Conservation (phyloP, 1,139 yeast genomes). For the Scheffersomyces cryptocercus region DNA sequence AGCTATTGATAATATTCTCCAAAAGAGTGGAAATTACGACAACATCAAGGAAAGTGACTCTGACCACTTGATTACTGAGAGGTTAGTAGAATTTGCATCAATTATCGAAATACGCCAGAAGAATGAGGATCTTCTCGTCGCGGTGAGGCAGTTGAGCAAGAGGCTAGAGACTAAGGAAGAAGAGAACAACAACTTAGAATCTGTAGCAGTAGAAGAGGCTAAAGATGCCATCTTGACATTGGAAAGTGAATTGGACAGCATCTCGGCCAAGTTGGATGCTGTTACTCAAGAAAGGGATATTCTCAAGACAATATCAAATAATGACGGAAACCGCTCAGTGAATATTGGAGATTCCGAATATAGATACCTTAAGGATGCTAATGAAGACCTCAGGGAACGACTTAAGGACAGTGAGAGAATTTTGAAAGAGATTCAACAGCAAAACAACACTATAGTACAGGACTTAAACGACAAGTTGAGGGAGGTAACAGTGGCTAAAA, state of each 20-base stretch:
- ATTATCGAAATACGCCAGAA: conserved; percentile 69
- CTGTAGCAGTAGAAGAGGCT: conserved; percentile 71
- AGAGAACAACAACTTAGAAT: conserved; percentile 46
- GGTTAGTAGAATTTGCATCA: conserved; percentile 69
- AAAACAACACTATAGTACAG: conserved; percentile 23
- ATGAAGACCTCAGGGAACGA: conserved; percentile 29
- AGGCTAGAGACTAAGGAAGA: conserved; percentile 61
- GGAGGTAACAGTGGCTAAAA: conserved; percentile 24
- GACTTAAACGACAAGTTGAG: conserved; percentile 31
- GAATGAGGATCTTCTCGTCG: conserved; percentile 68
- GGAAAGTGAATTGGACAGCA: conserved; percentile 58
- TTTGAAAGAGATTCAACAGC: conserved; percentile 31
- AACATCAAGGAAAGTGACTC: conserved; percentile 56
- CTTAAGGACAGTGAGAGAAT: conserved; percentile 28
- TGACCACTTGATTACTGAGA: conserved; percentile 66
- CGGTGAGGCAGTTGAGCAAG: conserved; percentile 69
- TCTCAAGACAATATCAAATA: conserved; percentile 44
- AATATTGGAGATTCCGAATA: conserved; percentile 10
- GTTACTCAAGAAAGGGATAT: conserved; percentile 66
- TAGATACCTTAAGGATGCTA: conserved; percentile 29
- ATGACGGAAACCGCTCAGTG: conserved; percentile 1
- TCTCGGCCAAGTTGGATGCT: conserved; percentile 53
- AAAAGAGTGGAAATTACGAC: conserved; percentile 35
- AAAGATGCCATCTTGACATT: conserved; percentile 70
- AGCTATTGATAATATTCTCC: conserved; percentile 48